These are phyloP conservation scores for Lasiosphaeria miniovina DNA, from an alignment of 495 filamentous ascomycete genomes.

Conservation along the genomic window DNA sequence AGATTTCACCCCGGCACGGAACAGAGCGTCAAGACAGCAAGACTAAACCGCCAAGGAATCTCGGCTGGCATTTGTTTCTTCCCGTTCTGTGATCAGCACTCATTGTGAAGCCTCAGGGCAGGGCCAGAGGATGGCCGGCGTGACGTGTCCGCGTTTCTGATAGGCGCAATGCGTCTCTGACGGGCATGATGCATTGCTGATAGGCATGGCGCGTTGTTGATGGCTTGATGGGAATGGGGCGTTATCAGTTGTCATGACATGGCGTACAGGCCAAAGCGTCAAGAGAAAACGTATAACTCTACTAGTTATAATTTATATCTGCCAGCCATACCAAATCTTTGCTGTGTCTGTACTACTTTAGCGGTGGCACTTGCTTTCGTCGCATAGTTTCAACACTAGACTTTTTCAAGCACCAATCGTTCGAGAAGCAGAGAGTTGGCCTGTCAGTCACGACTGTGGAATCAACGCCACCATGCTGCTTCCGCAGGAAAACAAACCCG, in stretches of 20 bases:
- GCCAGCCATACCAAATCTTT: not conserved
- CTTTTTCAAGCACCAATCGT: not conserved
- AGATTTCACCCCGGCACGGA: not conserved
- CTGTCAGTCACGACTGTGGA: not conserved
- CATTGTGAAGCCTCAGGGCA: not conserved
- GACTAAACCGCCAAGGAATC: not conserved
- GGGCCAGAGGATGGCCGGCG: not conserved
- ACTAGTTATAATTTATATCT: not conserved
- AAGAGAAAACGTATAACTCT: not conserved
- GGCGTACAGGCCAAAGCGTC: not conserved
- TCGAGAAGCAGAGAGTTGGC: not conserved
- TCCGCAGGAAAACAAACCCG: not conserved
- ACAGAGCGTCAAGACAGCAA: not conserved
- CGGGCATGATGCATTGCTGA: not conserved
- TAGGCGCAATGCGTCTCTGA: not conserved
- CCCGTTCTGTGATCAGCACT: not conserved
- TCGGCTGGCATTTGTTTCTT: not conserved
- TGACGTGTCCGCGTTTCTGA: not conserved
- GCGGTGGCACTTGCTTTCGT: not conserved
- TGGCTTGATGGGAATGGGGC: too few species aligned
- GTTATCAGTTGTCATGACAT: not conserved
- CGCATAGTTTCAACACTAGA: not conserved
- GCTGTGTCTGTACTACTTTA: not conserved
- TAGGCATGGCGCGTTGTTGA: not conserved
- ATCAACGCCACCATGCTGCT: not conserved